Conservation (phyloP, 2,329 filamentous ascomycete genomes). For the Penicillium frequentans region DNA sequence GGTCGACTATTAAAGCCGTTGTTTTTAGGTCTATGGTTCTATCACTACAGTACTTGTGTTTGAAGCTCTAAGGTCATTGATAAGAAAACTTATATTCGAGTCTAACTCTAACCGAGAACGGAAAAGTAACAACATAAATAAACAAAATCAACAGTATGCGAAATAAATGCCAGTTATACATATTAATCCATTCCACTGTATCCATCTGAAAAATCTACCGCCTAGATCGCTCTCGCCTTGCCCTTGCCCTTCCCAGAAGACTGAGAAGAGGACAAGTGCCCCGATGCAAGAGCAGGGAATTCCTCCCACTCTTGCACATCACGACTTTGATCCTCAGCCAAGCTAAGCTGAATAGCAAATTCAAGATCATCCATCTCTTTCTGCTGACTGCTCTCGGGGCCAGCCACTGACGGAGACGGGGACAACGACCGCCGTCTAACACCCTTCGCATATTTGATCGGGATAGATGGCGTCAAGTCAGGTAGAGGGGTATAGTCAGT, state of each 20-base stretch:
- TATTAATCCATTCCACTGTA: neutral
- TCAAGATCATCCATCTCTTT: constrained; percentile 59
- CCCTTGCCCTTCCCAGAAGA: constrained; percentile 33
- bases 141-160: neutral
- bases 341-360: constrained; percentile 62
- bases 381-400: constrained; percentile 40
- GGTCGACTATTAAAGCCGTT: too few relatives aligned
- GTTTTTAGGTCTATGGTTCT: too few relatives aligned
- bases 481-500: constrained; percentile 5
- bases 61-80: too few relatives aligned
- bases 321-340: constrained; percentile 58
- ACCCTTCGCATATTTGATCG: constrained; percentile 38
- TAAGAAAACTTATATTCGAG: neutral
- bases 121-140: neutral
- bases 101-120: neutral
- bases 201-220: neutral
- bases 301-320: constrained; percentile 30
- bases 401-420: constrained; percentile 18
- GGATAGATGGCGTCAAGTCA: constrained; percentile 27
- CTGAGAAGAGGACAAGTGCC: constrained; percentile 18
- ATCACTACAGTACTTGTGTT: too few relatives aligned
- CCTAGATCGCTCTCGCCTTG: constrained; percentile 31
- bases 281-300: constrained; percentile 28
- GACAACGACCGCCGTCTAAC: constrained; percentile 5
- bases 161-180: neutral